Conservation (phyloP, 179 eudicot species). For the Monotropa hypopitys region DNA sequence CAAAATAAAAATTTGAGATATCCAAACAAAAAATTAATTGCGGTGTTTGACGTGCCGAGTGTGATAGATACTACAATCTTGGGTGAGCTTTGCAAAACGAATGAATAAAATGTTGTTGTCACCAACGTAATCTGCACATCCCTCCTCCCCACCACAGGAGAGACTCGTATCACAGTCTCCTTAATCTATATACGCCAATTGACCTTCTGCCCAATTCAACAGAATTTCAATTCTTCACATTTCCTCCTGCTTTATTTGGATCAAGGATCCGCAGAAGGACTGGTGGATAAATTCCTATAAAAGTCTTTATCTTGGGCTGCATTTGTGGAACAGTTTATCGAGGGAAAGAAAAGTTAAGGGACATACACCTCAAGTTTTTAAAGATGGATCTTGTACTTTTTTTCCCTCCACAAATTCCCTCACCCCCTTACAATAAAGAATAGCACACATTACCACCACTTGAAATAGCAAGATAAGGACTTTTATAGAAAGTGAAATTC, state of each 20-base stretch:
- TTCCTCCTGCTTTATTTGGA: not conserved
- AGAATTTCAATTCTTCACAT: not conserved
- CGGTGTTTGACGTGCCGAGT: too few species aligned
- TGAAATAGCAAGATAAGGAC: not conserved
- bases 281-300: not conserved
- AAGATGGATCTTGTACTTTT: not conserved
- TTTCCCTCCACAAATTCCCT: not conserved
- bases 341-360: not conserved
- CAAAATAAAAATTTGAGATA: not conserved
- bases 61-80: too few species aligned
- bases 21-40: not conserved
- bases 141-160: too few species aligned
- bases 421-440: not conserved
- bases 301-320: not conserved
- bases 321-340: not conserved
- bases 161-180: too few species aligned
- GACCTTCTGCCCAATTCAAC: not conserved
- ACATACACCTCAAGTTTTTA: not conserved
- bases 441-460: not conserved
- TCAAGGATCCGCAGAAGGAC: not conserved
- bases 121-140: too few species aligned
- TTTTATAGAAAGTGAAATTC: too few species aligned
- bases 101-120: too few species aligned
- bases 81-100: too few species aligned
- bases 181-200: too few species aligned